Evolutionary conservation across 2,329 filamentous ascomycete species (phyloP).

Genomic region (Cladosporium sp.): DNA sequence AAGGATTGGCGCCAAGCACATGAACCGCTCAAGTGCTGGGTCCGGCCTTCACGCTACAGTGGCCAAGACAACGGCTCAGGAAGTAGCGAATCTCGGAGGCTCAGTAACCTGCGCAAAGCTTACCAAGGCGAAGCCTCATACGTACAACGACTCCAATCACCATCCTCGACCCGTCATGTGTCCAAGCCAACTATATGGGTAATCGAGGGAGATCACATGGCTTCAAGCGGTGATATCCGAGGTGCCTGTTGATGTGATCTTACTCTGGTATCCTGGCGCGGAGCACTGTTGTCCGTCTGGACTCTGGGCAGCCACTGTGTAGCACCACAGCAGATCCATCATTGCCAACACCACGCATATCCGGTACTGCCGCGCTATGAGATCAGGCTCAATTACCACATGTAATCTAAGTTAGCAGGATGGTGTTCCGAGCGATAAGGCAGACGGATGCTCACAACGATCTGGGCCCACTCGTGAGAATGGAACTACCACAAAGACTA

Average conservation of each 20-base stretch:
- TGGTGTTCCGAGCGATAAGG: background rate
- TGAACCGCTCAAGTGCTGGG: background rate
- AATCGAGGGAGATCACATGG: background rate
- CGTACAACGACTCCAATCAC: background rate
- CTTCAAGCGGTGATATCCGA: background rate
- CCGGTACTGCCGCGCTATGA: background rate
- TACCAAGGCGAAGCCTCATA: constrained; percentile 13
- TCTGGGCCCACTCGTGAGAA: background rate
- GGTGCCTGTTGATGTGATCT: background rate
- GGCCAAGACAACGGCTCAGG: constrained; percentile 1
- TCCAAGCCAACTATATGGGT: background rate
- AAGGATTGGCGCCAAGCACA: constrained; percentile 5
- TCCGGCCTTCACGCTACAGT: constrained; percentile 2
- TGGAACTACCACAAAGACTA: background rate
- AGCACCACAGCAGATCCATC: background rate
- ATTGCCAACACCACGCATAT: constrained; percentile 10
- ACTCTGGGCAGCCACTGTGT: constrained; percentile 1
- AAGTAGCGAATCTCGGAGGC: background rate
- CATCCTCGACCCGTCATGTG: background rate
- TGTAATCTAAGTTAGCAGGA: background rate
- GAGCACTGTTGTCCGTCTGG: constrained; percentile 7
- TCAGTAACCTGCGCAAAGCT: constrained; percentile 14
- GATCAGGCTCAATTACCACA: constrained; percentile 18
- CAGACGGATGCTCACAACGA: background rate
- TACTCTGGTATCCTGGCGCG: constrained; percentile 4